Evolutionary conservation across 768 basidiomycete genomes (phyloP), one percentile per base, ranked within the genome.

Genomic region (Nidularia pulvinata): DNA sequence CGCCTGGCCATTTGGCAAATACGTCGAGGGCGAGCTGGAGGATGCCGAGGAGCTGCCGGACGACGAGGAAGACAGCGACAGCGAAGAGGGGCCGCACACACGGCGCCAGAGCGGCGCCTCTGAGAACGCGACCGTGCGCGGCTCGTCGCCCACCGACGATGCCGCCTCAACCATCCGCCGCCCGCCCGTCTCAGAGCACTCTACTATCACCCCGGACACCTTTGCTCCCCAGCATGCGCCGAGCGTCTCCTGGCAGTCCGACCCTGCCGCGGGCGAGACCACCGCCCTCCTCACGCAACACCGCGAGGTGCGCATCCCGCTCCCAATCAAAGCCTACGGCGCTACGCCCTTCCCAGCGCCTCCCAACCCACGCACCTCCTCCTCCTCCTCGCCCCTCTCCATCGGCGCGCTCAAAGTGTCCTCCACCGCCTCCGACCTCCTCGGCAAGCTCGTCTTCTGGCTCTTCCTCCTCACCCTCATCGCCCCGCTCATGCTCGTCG

Each of bases 1-100:
- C 50, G 83, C 84, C 19, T 98, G 97, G 97, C 97, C 97, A 2
- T 99, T 99, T 65, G 95, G 97, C 16, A 98, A 98, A 70, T 99
- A 98, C 66, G 93, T 99, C 47, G 95, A 98, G 68, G 93, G 94
- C 9, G 86, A 87, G 55, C 68, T 75, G 3, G 35, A 34, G 3
- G 35, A 34, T 7, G 80, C 78, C 25, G 70, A 79, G 35, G 66
- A 76, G 37, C 55, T 64, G 22, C 64, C 71, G 5, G 66, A 65
- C 16, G 72, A 72, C 42, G 74, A 64, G 13, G 61, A 68, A 47
- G 54, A 62, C 51, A 65, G 65, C 19, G 72, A 72, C 42, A 74
- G 64, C 13, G 61, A 68, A 48, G 54, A 62, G 49, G 72, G 58
- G 10, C 60, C 60, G 47, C 63, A 62, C 37, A 65, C 65, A 34